A percentile compares a stretch with the other conserved stretches of the same genome.
phyloP scores from a whole-genome alignment of 805 yeast species.

The Hermanozyma aechmeae region DNA sequence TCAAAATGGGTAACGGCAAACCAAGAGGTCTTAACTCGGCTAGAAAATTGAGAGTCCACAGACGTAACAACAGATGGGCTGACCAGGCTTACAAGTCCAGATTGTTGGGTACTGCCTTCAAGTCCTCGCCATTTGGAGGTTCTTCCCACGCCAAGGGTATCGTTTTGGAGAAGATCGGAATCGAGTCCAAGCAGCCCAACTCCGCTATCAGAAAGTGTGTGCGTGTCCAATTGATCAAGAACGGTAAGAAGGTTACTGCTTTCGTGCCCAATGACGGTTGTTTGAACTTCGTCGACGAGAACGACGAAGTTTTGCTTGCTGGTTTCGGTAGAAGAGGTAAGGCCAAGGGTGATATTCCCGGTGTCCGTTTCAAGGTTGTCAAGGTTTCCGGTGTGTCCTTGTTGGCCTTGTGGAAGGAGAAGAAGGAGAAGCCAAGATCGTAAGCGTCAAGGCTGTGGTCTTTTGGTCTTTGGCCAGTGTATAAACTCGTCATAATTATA shows the following conservation, averaged over 20 bases:
- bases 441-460: no score
- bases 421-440: constrained; percentile 99
- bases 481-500: no score
- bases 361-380: constrained; percentile 99
- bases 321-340: constrained; percentile 99
- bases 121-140: constrained; percentile 99
- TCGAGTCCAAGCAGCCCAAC: constrained; percentile 99
- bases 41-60: constrained; percentile 99
- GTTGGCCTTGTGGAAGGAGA: constrained; percentile 99
- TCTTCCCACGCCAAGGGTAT: constrained; percentile 99
- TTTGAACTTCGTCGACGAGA: constrained; percentile 98
- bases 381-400: constrained; percentile 99
- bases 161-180: constrained; percentile 98
- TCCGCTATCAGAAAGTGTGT: constrained; percentile 99
- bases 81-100: constrained; percentile 97
- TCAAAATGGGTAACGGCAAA: constrained; percentile 97
- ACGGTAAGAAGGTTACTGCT: constrained; percentile 99
- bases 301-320: constrained; percentile 98
- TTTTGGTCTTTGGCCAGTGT: no score
- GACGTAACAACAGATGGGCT: constrained; percentile 99
- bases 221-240: constrained; percentile 99
- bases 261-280: constrained; percentile 99
- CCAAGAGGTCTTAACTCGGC: constrained; percentile 99
- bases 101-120: constrained; percentile 99
- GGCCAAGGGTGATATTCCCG: constrained; percentile 99